phyloP scores from a whole-genome alignment of 2,329 filamentous ascomycete species.

The Sphaerostilbella broomeana region DNA sequence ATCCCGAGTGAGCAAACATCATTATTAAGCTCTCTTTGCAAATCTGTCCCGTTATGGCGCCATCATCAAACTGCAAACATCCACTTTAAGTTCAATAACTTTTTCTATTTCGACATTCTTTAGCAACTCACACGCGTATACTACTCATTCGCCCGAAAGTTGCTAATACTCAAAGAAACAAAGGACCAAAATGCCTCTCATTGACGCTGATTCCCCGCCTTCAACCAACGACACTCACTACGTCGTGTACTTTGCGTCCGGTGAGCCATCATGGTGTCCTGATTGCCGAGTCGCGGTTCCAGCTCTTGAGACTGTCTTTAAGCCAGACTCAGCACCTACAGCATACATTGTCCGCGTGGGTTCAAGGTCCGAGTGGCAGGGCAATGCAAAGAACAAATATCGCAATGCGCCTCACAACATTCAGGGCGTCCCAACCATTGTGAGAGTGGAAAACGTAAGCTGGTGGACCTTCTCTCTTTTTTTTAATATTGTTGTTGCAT shows the following conservation, averaged over 20 bases:
- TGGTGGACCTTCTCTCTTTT: background rate
- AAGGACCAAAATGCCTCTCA: conserved; percentile 25
- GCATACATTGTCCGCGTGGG: conserved; percentile 24
- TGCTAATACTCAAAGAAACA: too few species aligned
- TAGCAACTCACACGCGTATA: too few species aligned
- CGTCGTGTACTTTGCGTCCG: conserved; percentile 26
- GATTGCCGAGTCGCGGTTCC: conserved; percentile 23
- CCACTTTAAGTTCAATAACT: too few species aligned
- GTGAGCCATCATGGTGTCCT: conserved; percentile 25
- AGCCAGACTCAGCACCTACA: conserved; percentile 17
- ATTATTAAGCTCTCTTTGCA: too few species aligned
- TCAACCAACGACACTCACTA: conserved; percentile 21
- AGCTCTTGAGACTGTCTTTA: conserved; percentile 21
- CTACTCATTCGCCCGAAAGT: too few species aligned
- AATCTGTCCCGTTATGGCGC: too few species aligned
- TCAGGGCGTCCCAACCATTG: conserved; percentile 23
- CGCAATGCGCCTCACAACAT: conserved; percentile 21
- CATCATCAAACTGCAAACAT: too few species aligned
- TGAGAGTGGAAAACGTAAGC: conserved; percentile 22
- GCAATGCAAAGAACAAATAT: conserved; percentile 22
- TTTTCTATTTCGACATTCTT: too few species aligned
- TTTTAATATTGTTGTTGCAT: background rate
- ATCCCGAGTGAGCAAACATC: too few species aligned
- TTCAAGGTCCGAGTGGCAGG: conserved; percentile 20
- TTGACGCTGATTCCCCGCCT: conserved; percentile 21